Conservation (phyloP, 352 stramenopile genomes). For the Plasmopara halstedii region DNA sequence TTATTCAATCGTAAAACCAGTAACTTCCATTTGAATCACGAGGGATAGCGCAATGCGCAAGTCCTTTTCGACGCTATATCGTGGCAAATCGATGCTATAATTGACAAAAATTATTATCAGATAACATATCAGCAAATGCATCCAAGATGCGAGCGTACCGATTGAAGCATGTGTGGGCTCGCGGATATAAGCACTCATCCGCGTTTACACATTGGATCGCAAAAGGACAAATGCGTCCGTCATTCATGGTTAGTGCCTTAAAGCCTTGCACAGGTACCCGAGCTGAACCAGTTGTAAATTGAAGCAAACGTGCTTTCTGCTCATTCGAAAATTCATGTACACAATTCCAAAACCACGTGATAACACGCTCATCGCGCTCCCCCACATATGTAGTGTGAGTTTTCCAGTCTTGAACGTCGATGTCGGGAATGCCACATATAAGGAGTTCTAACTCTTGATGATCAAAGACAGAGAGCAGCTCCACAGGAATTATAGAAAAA, state of each 20-base stretch:
- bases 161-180: conserved; percentile 84
- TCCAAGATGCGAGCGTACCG: conserved; percentile 32
- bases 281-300: conserved; percentile 96
- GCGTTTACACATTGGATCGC: conserved; percentile 78
- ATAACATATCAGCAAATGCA: not conserved
- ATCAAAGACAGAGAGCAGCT: conserved; percentile 94
- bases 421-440: conserved; percentile 96
- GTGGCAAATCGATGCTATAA: conserved; percentile 64
- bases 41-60: conserved; percentile 70
- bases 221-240: conserved; percentile 82
- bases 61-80: conserved; percentile 70
- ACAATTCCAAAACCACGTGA: conserved; percentile 97
- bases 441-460: conserved; percentile 96
- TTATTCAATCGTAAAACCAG: conserved; percentile 82
- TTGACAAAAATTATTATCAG: conserved; percentile 2
- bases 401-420: conserved; percentile 95
- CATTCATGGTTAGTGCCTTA: conserved; percentile 84
- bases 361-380: conserved; percentile 82
- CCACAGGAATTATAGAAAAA: conserved; percentile 93
- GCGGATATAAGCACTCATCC: conserved; percentile 75
- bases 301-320: conserved; percentile 93
- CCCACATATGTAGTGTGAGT: conserved; percentile 95
- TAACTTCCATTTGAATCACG: conserved; percentile 85
- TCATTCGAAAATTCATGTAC: conserved; percentile 91
- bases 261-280: conserved; percentile 89